Conservation (phyloP, 2,329 filamentous ascomycete genomes). For the Aspergillus awamori region DNA sequence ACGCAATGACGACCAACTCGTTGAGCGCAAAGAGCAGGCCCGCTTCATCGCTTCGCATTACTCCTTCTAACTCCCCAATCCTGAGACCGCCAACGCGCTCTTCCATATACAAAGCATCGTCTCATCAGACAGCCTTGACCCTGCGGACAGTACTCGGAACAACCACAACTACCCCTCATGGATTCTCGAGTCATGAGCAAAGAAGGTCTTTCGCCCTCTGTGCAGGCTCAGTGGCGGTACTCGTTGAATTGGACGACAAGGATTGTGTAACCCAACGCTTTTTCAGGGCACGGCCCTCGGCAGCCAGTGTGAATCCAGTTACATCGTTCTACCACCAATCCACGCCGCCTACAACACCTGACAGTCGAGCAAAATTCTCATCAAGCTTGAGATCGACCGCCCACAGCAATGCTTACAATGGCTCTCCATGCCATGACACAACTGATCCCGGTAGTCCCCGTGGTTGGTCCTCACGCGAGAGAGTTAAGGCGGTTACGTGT, state of each 20-base stretch:
- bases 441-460: slow-evolving; percentile 65
- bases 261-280: slow-evolving; percentile 74
- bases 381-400: slow-evolving; percentile 53
- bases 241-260: slow-evolving; percentile 75
- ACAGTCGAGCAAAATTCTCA: slow-evolving; percentile 62
- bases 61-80: slow-evolving; percentile 76
- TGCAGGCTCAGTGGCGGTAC: slow-evolving; percentile 89
- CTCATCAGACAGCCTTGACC: slow-evolving; percentile 59
- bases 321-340: slow-evolving; percentile 56
- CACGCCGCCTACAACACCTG: slow-evolving; percentile 60
- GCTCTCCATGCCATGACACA: slow-evolving; percentile 55
- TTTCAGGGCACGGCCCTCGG: slow-evolving; percentile 78
- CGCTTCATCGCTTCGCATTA: slow-evolving; percentile 60
- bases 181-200: slow-evolving; percentile 78
- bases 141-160: slow-evolving; percentile 87
- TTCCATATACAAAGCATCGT: slow-evolving; percentile 53
- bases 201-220: slow-evolving; percentile 80
- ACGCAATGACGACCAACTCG: slow-evolving; percentile 41
- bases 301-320: slow-evolving; percentile 67
- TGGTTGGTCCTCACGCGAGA: slow-evolving; percentile 85
- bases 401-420: slow-evolving; percentile 46
- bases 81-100: slow-evolving; percentile 65
- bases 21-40: slow-evolving; percentile 40
- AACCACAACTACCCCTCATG: slow-evolving; percentile 79
- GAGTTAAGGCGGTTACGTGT: slow-evolving; percentile 92